Evolutionary conservation across 192 early-diverging fungal genomes (phyloP).

Genomic region (Linnemannia elongata): DNA sequence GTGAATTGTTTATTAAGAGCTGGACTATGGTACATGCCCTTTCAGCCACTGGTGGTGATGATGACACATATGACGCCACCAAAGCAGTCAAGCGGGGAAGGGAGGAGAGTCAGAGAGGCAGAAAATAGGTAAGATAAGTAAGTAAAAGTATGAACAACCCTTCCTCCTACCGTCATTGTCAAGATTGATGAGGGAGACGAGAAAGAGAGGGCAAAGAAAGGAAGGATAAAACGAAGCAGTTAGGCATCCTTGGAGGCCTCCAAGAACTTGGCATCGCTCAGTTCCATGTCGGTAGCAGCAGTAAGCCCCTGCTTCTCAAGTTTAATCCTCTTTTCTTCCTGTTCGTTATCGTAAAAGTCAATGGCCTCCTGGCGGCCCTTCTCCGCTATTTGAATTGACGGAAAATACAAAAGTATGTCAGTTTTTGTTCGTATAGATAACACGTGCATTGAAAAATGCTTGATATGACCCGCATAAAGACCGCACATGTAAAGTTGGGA

Average conservation of each 20-base stretch:
- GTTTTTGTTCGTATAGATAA: not conserved
- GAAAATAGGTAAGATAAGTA: no score
- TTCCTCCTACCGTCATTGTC: no score
- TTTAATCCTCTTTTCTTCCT: slow-evolving; percentile 16
- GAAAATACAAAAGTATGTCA: not conserved
- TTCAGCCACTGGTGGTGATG: no score
- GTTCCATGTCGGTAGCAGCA: not conserved
- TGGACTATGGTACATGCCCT: no score
- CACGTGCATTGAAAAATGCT: not conserved
- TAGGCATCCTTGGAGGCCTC: not conserved
- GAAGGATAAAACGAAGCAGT: no score
- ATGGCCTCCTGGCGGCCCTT: slow-evolving; percentile 33
- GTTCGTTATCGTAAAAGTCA: slow-evolving; percentile 35
- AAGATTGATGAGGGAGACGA: no score
- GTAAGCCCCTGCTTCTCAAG: not conserved
- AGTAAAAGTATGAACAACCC: no score
- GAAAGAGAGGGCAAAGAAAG: no score
- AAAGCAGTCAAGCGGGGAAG: no score
- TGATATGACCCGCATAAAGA: not conserved
- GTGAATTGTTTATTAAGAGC: no score
- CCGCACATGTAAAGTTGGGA: not conserved
- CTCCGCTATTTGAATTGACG: slow-evolving; percentile 13
- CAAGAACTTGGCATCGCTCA: not conserved
- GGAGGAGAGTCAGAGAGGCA: no score
- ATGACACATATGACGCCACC: no score